These are phyloP conservation scores for Styphnolobium japonicum DNA, from an alignment of 306 rosid genomes.

Conservation along the genomic window DNA sequence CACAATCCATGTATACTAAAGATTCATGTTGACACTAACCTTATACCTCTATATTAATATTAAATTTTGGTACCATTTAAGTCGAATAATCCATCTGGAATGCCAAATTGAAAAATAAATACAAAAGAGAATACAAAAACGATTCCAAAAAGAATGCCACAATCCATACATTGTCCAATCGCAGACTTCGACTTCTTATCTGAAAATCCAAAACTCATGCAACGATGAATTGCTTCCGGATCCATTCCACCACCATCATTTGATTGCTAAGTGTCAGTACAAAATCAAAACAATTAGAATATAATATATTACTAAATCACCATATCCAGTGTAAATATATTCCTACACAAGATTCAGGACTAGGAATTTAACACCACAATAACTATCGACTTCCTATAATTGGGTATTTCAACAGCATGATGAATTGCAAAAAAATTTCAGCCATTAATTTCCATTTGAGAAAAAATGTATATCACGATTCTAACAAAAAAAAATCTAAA, in stretches of 20 bases:
- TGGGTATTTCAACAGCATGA: no score
- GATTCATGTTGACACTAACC: no score
- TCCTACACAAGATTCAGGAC: neutral
- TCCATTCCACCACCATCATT: conserved; percentile 96
- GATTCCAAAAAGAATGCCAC: conserved; percentile 23
- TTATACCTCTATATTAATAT: no score
- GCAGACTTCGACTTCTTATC: conserved; percentile 70
- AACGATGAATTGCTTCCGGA: conserved; percentile 77
- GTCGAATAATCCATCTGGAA: conserved; percentile 95
- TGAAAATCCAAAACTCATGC: conserved; percentile 97
- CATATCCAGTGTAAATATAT: neutral
- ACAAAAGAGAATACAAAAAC: conserved; percentile 6
- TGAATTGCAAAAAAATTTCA: no score
- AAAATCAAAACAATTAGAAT: conserved; percentile 10
- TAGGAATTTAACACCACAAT: conserved; percentile 19
- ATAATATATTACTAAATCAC: neutral
- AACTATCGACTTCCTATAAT: neutral
- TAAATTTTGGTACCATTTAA: no score
- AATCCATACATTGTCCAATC: conserved; percentile 82
- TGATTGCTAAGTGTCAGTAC: conserved; percentile 32
- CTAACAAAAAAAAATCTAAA: no score
- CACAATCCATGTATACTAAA: no score
- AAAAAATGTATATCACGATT: no score
- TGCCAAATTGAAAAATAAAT: conserved; percentile 44
- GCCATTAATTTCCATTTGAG: no score